Conservation (phyloP, 352 stramenopile species). For the Pythium sukuiense region DNA sequence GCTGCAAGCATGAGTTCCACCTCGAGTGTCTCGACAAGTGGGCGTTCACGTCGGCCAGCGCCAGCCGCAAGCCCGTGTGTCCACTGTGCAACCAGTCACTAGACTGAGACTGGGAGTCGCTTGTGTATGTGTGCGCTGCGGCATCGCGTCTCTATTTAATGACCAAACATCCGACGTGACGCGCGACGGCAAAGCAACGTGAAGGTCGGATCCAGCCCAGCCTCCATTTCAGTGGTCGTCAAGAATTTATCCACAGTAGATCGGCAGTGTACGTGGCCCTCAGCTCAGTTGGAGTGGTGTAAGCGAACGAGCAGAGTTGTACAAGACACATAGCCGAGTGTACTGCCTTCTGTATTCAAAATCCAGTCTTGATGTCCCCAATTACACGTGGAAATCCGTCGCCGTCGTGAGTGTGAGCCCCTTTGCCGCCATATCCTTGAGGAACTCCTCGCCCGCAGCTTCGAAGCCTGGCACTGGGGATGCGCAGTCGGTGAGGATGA, state of each 20-base stretch:
- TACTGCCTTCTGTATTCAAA: not conserved
- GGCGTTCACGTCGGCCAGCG: slow-evolving; percentile 77
- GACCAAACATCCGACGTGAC: slow-evolving; percentile 2
- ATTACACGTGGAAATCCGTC: slow-evolving; percentile 38
- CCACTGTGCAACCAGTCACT: slow-evolving; percentile 83
- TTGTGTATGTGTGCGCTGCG: not conserved
- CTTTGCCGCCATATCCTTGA: slow-evolving; percentile 59
- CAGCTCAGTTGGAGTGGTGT: not conserved
- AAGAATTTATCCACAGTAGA: not conserved
- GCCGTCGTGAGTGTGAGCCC: slow-evolving; percentile 67
- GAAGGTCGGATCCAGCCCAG: not conserved
- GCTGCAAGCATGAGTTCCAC: slow-evolving; percentile 89
- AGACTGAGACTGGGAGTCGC: slow-evolving; percentile 38
- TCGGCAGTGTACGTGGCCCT: not conserved
- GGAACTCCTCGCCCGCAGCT: slow-evolving; percentile 56
- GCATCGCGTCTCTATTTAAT: slow-evolving; percentile 8
- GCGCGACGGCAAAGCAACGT: not conserved
- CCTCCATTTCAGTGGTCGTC: not conserved
- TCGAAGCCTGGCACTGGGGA: slow-evolving; percentile 78
- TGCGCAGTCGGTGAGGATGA: slow-evolving; percentile 78
- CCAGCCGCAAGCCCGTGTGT: slow-evolving; percentile 65
- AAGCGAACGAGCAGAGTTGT: not conserved
- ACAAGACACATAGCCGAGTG: not conserved
- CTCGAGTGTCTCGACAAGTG: slow-evolving; percentile 89
- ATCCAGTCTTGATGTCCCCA: not conserved